phyloP scores from a whole-genome alignment of 106 monocot genomes.

The Dendrobium huoshanense region DNA sequence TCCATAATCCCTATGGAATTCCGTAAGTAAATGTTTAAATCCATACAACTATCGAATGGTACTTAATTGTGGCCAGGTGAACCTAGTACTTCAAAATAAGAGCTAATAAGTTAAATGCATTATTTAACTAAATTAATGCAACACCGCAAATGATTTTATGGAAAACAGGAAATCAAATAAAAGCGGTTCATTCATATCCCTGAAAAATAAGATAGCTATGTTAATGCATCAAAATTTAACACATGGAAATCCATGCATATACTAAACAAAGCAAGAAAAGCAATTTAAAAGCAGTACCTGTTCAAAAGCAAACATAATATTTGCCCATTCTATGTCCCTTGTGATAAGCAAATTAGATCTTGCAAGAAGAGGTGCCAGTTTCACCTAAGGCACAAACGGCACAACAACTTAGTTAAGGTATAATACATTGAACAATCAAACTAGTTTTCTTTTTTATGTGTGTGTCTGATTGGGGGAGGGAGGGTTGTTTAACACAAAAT shows the following conservation, averaged over 20 bases:
- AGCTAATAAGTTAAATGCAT: neutral
- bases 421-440: neutral
- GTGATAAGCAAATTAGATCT: constrained; percentile 84
- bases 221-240: neutral
- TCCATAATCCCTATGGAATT: neutral
- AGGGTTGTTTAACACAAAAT: neutral
- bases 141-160: neutral
- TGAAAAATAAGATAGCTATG: neutral
- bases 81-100: neutral
- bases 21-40: neutral
- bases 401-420: neutral
- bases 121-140: neutral
- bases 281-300: constrained; percentile 48
- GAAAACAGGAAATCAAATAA: neutral
- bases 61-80: neutral
- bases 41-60: neutral
- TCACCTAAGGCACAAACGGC: constrained; percentile 27
- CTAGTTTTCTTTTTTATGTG: neutral
- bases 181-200: neutral
- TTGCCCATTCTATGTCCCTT: constrained; percentile 99
- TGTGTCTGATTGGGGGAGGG: neutral
- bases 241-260: neutral
- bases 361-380: constrained; percentile 62
- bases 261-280: neutral
- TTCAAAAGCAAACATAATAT: constrained; percentile 92